Evolutionary conservation across 2,329 filamentous ascomycete genomes (phyloP).

Genomic region (Cladosporium halotolerans): DNA sequence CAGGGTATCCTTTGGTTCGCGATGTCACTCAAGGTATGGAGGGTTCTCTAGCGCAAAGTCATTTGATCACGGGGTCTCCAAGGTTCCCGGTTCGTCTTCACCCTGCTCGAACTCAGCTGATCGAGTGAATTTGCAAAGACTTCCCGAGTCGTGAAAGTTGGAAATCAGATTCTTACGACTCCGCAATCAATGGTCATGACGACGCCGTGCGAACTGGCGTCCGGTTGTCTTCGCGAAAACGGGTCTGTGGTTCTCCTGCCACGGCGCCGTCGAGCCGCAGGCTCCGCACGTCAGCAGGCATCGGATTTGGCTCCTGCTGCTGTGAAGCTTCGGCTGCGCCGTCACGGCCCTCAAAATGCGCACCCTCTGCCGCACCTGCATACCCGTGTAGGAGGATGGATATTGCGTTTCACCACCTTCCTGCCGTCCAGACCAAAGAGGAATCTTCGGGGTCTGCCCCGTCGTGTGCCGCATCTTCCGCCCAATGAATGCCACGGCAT

Average conservation of each 20-base stretch:
- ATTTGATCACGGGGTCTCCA: background rate
- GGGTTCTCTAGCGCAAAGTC: conserved; percentile 1
- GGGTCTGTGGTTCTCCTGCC: background rate
- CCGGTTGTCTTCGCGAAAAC: background rate
- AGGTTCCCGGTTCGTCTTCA: background rate
- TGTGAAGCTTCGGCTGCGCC: background rate
- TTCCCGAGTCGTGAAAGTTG: background rate
- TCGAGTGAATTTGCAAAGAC: background rate
- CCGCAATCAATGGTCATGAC: background rate
- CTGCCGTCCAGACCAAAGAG: too few relatives aligned
- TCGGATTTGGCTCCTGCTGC: background rate
- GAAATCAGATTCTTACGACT: background rate
- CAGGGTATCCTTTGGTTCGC: too few relatives aligned
- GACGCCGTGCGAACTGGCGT: background rate
- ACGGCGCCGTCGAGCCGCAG: background rate
- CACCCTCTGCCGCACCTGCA: too few relatives aligned
- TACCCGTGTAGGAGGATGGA: too few relatives aligned
- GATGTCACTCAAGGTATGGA: background rate
- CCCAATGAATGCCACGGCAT: too few relatives aligned
- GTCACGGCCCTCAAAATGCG: too few relatives aligned
- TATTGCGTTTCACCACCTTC: too few relatives aligned
- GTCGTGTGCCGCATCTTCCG: too few relatives aligned
- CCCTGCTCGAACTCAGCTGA: background rate
- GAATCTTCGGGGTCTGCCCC: too few relatives aligned
- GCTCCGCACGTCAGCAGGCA: background rate